phyloP scores from a whole-genome alignment of 2,329 filamentous ascomycete genomes.

The Aaosphaeria pasadenensis region DNA sequence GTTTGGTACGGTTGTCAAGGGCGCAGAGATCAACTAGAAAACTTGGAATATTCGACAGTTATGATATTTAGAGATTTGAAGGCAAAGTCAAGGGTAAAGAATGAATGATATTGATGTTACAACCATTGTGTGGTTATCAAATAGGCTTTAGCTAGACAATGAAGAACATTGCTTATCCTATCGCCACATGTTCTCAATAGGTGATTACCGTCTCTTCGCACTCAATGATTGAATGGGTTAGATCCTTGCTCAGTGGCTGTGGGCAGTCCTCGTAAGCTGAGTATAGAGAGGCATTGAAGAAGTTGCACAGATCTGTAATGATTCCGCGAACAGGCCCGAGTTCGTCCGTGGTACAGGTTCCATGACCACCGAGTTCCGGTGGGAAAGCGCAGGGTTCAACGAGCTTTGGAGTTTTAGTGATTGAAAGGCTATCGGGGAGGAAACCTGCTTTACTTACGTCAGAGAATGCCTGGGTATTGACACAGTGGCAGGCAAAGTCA shows the following conservation, averaged over 20 bases:
- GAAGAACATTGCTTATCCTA: background rate
- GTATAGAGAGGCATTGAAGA: conserved; percentile 23
- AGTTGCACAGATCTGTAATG: conserved; percentile 20
- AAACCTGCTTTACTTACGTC: conserved; percentile 5
- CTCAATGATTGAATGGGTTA: background rate
- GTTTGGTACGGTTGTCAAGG: conserved; percentile 60
- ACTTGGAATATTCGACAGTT: background rate
- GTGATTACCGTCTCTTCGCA: background rate
- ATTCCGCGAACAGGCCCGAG: conserved; percentile 13
- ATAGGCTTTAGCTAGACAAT: background rate
- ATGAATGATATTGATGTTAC: background rate
- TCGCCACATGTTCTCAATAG: background rate
- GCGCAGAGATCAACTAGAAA: conserved; percentile 44
- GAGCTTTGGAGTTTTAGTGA: conserved; percentile 2
- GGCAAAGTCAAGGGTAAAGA: background rate
- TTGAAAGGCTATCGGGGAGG: background rate
- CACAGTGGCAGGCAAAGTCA: conserved; percentile 21
- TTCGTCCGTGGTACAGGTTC: conserved; percentile 11
- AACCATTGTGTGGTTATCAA: background rate
- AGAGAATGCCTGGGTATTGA: conserved; percentile 17
- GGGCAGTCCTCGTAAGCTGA: conserved; percentile 10
- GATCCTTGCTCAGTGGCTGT: background rate
- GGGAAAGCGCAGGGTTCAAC: conserved; percentile 18
- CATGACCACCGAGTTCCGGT: background rate
- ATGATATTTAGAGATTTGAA: background rate